Percentiles rank a stretch among this genome's conserved stretches.
Evolutionary conservation across 106 monocot genomes (phyloP).

Genomic region (Acorus calamus): DNA sequence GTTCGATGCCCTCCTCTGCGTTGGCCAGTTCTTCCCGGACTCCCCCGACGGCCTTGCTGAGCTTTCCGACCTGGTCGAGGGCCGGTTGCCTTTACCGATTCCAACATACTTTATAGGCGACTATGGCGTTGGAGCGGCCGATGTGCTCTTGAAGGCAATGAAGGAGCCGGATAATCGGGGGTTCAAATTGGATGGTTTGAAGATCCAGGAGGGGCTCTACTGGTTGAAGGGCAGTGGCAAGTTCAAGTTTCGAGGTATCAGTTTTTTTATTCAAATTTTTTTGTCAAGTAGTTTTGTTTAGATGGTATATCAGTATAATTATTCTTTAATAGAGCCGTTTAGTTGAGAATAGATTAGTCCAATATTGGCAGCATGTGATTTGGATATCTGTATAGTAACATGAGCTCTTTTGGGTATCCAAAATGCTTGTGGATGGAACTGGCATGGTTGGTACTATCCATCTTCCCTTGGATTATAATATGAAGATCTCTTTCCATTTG

Average conservation of each 20-base stretch:
- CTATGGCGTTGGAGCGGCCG: constrained; percentile 46
- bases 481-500: no score
- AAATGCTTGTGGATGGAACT: no score
- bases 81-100: constrained; percentile 45
- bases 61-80: constrained; percentile 49
- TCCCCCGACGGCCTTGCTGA: constrained; percentile 31
- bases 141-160: constrained; percentile 17
- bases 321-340: no score
- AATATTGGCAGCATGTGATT: no score
- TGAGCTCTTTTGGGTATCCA: no score
- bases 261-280: no score
- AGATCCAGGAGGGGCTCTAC: constrained; percentile 67
- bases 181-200: constrained; percentile 56
- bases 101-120: constrained; percentile 94
- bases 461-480: no score
- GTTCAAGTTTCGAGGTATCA: constrained; percentile 55
- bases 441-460: no score
- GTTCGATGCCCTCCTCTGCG: constrained; percentile 84
- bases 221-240: constrained; percentile 87
- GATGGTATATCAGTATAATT: no score
- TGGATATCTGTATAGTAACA: no score
- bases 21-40: constrained; percentile 89
- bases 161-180: constrained; percentile 29
- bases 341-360: no score
- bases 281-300: no score